These are phyloP conservation scores for Polyrhizophydium stewartii DNA, from an alignment of 371 early-diverging fungal genomes.

Conservation along the genomic window DNA sequence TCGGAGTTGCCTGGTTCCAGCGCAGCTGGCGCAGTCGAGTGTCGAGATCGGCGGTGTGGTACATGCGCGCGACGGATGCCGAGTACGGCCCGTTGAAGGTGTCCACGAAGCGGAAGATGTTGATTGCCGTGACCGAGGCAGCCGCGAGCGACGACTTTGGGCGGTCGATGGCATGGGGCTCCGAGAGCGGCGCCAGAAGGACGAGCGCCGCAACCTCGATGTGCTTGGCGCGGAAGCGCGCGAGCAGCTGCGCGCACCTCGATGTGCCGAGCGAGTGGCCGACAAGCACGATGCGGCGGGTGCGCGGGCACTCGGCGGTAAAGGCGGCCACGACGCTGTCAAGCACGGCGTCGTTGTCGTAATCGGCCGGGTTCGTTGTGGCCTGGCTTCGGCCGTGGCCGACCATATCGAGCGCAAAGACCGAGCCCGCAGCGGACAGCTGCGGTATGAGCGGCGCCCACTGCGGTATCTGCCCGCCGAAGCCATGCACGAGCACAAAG, in stretches of 20 bases:
- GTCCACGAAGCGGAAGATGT: background rate
- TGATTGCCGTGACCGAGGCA: background rate
- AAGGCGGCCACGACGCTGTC: background rate
- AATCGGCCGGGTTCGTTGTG: background rate
- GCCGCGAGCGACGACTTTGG: background rate
- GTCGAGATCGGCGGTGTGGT: background rate
- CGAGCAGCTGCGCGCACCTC: background rate
- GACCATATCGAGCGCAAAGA: background rate
- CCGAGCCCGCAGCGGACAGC: background rate
- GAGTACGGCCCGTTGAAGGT: background rate
- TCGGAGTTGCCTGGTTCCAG: background rate
- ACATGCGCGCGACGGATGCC: background rate
- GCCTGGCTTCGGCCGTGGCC: background rate
- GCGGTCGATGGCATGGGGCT: background rate
- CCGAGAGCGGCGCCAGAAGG: background rate
- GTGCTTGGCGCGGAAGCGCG: background rate
- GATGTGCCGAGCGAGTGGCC: background rate
- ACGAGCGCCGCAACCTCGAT: background rate
- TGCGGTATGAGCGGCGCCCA: background rate
- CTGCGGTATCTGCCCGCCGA: background rate
- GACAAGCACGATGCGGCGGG: background rate
- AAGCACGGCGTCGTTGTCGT: background rate
- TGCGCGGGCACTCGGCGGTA: background rate
- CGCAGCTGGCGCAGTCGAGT: background rate
- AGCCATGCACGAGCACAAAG: background rate